phyloP scores from a whole-genome alignment of 228 moss, liverwort and hornwort species.

The Sphagnum magellanicum region DNA sequence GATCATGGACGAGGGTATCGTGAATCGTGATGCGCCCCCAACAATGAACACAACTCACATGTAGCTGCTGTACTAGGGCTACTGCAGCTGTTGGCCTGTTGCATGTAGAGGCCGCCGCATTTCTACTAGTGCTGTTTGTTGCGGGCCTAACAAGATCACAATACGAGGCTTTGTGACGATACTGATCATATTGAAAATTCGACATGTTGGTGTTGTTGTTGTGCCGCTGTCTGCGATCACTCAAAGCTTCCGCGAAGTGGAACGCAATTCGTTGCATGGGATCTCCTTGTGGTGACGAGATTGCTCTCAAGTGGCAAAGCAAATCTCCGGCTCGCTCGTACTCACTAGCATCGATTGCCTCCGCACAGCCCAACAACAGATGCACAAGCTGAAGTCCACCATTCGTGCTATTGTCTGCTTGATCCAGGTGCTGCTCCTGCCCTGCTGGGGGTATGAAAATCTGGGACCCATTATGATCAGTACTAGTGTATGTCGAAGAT shows the following conservation, averaged over 20 bases:
- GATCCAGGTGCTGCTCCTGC: constrained; percentile 26
- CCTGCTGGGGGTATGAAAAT: background rate
- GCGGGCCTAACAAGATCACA: background rate
- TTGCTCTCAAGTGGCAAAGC: constrained; percentile 32
- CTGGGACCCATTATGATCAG: too few species aligned
- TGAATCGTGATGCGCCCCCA: too few species aligned
- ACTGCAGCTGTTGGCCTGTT: background rate
- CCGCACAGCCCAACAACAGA: constrained; percentile 63
- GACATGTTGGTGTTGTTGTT: constrained; percentile 6
- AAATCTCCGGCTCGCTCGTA: constrained; percentile 46
- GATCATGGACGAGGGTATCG: too few species aligned
- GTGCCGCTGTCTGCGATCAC: constrained; percentile 20
- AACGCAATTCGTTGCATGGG: constrained; percentile 84
- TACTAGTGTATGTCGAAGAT: constrained; percentile 5
- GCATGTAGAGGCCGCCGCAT: background rate
- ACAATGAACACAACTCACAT: too few species aligned
- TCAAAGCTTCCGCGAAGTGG: constrained; percentile 70
- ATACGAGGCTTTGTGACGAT: background rate
- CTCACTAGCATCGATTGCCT: constrained; percentile 53
- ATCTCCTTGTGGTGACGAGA: constrained; percentile 64
- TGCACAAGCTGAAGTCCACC: constrained; percentile 60
- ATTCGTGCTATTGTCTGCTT: too few species aligned
- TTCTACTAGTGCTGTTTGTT: background rate
- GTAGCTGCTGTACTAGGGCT: too few species aligned
- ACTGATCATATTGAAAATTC: constrained; percentile 2